Evolutionary conservation across 2,329 filamentous ascomycete species (phyloP).

Genomic region (Trichoderma oligosporum): DNA sequence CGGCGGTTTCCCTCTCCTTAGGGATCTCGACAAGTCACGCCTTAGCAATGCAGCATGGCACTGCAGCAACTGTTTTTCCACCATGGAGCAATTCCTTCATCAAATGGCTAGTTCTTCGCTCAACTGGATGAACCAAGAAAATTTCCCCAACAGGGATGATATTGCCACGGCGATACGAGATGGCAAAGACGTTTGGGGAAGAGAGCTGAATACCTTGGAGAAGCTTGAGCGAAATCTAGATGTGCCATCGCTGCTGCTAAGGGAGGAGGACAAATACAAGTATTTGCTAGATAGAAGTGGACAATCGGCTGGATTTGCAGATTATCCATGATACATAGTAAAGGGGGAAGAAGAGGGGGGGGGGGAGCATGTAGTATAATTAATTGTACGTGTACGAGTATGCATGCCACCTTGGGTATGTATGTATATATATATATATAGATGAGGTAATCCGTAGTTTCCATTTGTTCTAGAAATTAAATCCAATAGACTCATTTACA

Average conservation of each 20-base stretch:
- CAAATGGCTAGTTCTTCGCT: conserved; percentile 58
- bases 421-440: no score
- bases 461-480: no score
- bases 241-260: conserved; percentile 47
- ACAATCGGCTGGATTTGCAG: conserved; percentile 44
- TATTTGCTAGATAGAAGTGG: conserved; percentile 48
- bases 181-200: conserved; percentile 54
- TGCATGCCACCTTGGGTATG: no score
- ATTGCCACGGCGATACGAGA: conserved; percentile 50
- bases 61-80: conserved; percentile 59
- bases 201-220: conserved; percentile 45
- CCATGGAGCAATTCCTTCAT: conserved; percentile 50
- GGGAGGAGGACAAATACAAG: conserved; percentile 38
- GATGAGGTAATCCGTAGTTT: no score
- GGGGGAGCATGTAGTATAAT: no score
- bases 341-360: no score
- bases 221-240: conserved; percentile 50
- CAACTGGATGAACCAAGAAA: conserved; percentile 47
- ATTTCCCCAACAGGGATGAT: conserved; percentile 44
- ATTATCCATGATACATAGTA: conserved; percentile 36
- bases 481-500: no score
- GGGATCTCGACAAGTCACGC: conserved; percentile 41
- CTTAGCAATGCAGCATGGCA: conserved; percentile 56
- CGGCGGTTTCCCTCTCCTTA: conserved; percentile 37
- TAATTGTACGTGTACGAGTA: no score